phyloP scores from a whole-genome alignment of 495 filamentous ascomycete species.

The Cercophora sp. region DNA sequence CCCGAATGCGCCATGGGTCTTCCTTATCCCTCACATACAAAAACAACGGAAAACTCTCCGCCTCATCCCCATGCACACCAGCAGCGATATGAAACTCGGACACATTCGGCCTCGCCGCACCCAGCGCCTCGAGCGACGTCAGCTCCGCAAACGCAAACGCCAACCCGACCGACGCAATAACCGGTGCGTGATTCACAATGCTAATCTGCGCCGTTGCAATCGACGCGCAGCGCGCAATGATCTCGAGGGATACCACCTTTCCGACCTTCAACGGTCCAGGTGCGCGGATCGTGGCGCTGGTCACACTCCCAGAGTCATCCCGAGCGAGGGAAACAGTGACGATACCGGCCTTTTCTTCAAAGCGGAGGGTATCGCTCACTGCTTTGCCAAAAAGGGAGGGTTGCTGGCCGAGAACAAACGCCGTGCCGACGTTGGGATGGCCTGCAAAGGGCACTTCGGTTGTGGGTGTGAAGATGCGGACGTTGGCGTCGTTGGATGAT shows the following conservation, averaged over 20 bases:
- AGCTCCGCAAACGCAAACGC: constrained; percentile 1
- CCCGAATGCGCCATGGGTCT: not conserved
- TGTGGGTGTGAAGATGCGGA: constrained; percentile 1
- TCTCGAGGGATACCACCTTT: not conserved
- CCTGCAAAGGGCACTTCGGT: not conserved
- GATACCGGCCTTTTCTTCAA: constrained; percentile 1
- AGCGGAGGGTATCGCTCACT: not conserved
- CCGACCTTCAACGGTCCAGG: not conserved
- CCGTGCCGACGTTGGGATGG: constrained; percentile 1
- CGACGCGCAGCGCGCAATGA: not conserved
- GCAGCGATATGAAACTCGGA: not conserved
- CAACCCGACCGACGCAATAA: constrained; percentile 1
- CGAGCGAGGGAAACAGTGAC: not conserved
- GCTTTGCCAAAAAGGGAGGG: not conserved
- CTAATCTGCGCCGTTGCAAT: not conserved
- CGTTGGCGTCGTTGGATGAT: not conserved
- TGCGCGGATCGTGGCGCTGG: not conserved
- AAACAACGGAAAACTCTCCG: not conserved
- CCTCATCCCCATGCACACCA: not conserved
- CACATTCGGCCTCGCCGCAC: not conserved
- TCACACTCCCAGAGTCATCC: not conserved
- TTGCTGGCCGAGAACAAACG: not conserved
- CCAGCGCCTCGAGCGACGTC: not conserved
- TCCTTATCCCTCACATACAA: not conserved
- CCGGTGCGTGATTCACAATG: not conserved